phyloP scores from a whole-genome alignment of 1,284 basidiomycete species.

The Retiboletus flavoniger region DNA sequence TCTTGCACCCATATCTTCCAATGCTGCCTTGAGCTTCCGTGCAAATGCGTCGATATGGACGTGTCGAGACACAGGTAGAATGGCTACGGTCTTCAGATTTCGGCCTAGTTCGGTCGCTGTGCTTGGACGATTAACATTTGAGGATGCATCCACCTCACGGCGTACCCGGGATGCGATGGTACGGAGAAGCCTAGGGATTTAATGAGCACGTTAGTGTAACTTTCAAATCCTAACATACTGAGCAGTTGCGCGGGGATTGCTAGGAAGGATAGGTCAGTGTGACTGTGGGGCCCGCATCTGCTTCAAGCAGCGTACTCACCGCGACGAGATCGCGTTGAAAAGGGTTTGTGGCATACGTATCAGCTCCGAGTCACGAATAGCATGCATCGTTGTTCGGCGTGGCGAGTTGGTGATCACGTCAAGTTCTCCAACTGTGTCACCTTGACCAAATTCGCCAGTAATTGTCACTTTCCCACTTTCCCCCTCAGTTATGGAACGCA shows the following conservation, averaged over 20 bases:
- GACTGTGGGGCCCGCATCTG: neutral
- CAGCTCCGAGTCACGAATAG: slow-evolving; percentile 97
- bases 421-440: slow-evolving; percentile 84
- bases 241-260: slow-evolving; percentile 93
- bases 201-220: slow-evolving; percentile 1
- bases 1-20: slow-evolving; percentile 86
- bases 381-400: slow-evolving; percentile 89
- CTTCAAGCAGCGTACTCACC: slow-evolving; percentile 44
- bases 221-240: slow-evolving; percentile 54
- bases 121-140: slow-evolving; percentile 45
- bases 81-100: slow-evolving; percentile 89
- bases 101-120: slow-evolving; percentile 59
- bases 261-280: slow-evolving; percentile 31
- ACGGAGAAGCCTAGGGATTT: slow-evolving; percentile 62
- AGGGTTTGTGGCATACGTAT: slow-evolving; percentile 96
- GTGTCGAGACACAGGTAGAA: slow-evolving; percentile 77
- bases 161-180: slow-evolving; percentile 93
- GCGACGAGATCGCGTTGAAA: slow-evolving; percentile 93
- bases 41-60: slow-evolving; percentile 89
- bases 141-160: slow-evolving; percentile 70
- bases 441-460: slow-evolving; percentile 93
- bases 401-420: slow-evolving; percentile 95
- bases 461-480: slow-evolving; percentile 78
- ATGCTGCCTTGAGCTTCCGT: slow-evolving; percentile 80
- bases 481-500: slow-evolving; percentile 78